phyloP scores from a whole-genome alignment of 1,139 yeast genomes.

The Candida sp. region DNA sequence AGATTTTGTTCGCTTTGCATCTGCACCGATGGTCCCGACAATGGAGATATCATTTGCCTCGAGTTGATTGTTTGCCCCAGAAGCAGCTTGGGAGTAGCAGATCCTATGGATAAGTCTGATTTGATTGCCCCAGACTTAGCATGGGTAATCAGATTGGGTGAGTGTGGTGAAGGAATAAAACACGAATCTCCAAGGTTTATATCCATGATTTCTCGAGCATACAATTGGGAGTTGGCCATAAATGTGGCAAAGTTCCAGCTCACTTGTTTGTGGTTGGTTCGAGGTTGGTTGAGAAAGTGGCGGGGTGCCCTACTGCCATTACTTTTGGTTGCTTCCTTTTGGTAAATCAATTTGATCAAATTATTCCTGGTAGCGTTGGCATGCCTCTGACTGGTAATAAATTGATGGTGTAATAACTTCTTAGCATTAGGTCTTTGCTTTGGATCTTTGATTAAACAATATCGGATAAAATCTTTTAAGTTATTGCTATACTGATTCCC shows the following conservation, averaged over 20 bases:
- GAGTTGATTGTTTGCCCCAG: neutral
- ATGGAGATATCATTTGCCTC: neutral
- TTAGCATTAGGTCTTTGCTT: conserved; percentile 46
- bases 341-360: neutral
- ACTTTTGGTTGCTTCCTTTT: neutral
- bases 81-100: neutral
- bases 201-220: neutral
- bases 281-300: neutral
- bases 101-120: neutral
- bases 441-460: conserved; percentile 61
- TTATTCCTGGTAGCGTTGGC: neutral
- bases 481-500: conserved; percentile 42
- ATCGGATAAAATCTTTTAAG: conserved; percentile 56
- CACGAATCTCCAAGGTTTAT: neutral
- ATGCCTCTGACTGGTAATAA: conserved; percentile 25
- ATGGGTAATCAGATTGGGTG: neutral
- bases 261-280: conserved; percentile 4
- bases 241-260: conserved; percentile 20
- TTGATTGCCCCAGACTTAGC: neutral
- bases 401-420: conserved; percentile 42
- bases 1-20: neutral
- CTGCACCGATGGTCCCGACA: neutral
- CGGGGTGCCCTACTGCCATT: neutral
- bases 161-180: neutral
- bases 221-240: conserved; percentile 2